Conservation (phyloP, 345 rosid genomes). For the Syzygium jambos region DNA sequence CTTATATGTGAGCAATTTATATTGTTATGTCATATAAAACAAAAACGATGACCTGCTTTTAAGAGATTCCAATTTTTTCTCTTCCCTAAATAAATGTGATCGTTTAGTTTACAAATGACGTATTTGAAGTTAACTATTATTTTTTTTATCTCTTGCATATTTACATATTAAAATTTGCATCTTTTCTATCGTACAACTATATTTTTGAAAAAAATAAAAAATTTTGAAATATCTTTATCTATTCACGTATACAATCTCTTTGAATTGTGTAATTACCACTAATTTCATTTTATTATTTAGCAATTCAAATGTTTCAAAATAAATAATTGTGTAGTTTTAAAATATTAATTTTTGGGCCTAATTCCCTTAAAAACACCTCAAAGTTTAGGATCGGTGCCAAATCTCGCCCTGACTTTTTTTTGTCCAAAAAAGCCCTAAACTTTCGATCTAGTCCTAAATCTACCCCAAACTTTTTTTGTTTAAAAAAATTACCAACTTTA, state of each 20-base stretch:
- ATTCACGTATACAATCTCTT: neutral
- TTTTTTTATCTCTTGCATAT: neutral
- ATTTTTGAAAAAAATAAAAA: neutral
- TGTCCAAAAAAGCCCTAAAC: too few relatives aligned
- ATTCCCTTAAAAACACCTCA: too few relatives aligned
- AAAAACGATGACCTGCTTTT: accelerated
- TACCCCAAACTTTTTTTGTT: too few relatives aligned
- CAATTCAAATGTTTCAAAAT: neutral
- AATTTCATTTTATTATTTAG: neutral
- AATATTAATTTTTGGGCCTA: too few relatives aligned
- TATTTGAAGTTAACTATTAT: neutral
- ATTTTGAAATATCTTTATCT: neutral
- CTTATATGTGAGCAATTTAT: neutral
- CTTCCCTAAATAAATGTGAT: neutral
- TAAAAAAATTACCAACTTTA: too few relatives aligned
- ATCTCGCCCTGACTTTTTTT: too few relatives aligned
- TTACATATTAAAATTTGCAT: neutral
- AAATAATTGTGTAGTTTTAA: too few relatives aligned
- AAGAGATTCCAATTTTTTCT: neutral
- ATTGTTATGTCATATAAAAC: neutral
- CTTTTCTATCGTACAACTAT: neutral
- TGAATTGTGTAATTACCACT: neutral
- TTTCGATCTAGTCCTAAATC: too few relatives aligned
- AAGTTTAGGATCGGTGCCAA: too few relatives aligned
- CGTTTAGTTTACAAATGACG: neutral